phyloP scores from a whole-genome alignment of 108 stramenopile genomes.

The Nitzschia palea region DNA sequence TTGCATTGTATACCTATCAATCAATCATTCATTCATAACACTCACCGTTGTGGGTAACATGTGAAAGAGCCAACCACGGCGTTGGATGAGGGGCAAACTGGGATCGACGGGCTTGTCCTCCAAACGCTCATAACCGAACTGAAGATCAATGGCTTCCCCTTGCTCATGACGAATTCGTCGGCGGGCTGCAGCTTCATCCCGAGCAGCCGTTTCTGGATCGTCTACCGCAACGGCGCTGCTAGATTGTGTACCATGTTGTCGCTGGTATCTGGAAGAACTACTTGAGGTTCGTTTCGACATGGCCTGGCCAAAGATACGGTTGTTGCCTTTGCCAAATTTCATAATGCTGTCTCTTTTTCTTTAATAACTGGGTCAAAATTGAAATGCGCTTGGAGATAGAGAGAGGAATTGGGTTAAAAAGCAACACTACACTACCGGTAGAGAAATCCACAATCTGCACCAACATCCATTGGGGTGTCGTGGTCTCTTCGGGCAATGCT shows the following conservation, averaged over 20 bases:
- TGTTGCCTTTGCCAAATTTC: conserved; percentile 19
- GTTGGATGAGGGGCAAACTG: conserved; percentile 12
- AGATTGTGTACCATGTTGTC: conserved; percentile 51
- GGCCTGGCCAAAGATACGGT: conserved; percentile 46
- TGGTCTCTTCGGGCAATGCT: no score
- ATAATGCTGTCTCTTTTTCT: no score
- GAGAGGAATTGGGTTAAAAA: no score
- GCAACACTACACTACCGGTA: no score
- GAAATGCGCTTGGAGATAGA: no score
- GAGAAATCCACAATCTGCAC: no score
- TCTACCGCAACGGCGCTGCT: neutral
- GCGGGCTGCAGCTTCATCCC: conserved; percentile 35
- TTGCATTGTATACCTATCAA: neutral
- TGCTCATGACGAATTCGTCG: conserved; percentile 50
- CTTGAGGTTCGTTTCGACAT: conserved; percentile 22
- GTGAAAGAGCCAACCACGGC: conserved; percentile 91
- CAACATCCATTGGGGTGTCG: no score
- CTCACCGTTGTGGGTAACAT: conserved; percentile 88
- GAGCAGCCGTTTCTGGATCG: conserved; percentile 16
- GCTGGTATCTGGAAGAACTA: conserved; percentile 51
- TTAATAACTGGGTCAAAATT: no score
- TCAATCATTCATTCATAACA: no score
- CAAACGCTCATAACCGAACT: conserved; percentile 63
- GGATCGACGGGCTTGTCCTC: conserved; percentile 27
- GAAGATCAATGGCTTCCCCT: conserved; percentile 48